Percentiles rank a stretch among this genome's conserved stretches.
Conservation (phyloP, 2,329 filamentous ascomycete genomes). For the Cercospora canescens region DNA sequence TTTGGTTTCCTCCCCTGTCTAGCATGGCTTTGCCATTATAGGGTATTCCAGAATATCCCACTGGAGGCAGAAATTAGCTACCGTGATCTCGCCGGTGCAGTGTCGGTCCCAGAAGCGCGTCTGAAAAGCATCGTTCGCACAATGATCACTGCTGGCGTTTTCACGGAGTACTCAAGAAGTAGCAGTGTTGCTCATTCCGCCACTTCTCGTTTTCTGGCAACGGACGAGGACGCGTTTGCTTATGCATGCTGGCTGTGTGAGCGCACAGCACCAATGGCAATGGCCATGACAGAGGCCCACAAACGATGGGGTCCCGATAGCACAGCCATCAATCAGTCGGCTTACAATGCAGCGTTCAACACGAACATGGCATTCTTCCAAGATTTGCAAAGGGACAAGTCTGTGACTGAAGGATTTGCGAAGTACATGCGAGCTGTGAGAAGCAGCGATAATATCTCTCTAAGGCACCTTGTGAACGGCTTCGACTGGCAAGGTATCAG, state of each 20-base stretch:
- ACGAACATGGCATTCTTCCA: neutral
- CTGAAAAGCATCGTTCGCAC: neutral
- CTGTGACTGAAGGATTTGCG: neutral
- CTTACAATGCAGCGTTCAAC: neutral
- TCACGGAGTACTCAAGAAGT: neutral
- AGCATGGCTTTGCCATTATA: neutral
- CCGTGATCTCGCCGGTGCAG: neutral
- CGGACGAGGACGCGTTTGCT: neutral
- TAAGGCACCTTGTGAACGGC: constrained; percentile 51
- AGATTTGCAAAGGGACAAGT: neutral
- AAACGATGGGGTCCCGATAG: neutral
- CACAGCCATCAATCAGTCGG: neutral
- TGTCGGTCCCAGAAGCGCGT: neutral
- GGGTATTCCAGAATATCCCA: neutral
- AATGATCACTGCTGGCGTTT: neutral
- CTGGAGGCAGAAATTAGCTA: neutral
- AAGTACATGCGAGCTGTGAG: neutral
- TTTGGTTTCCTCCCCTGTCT: neutral
- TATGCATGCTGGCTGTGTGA: neutral
- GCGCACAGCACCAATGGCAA: neutral
- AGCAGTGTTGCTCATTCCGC: neutral
- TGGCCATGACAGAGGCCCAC: neutral
- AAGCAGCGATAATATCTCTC: neutral
- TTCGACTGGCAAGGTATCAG: constrained; percentile 54
- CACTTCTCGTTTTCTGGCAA: neutral